A percentile compares a stretch with the other conserved stretches of the same genome.
phyloP scores from a whole-genome alignment of 352 stramenopile species.

The Blastocystis sp. region DNA sequence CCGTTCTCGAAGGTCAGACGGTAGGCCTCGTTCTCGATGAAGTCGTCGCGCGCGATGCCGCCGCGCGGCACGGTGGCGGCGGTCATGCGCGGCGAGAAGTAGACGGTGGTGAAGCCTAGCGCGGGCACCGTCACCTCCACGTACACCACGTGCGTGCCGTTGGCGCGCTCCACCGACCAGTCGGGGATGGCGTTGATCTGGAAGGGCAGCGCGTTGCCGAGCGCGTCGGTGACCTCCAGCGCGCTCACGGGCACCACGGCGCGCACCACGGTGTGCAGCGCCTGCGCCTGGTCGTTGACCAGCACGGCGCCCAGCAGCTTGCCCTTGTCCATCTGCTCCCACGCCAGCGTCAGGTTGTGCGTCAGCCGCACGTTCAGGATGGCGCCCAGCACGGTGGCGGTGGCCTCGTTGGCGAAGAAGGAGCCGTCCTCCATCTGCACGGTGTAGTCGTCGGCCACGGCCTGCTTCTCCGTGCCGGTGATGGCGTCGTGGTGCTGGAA shows the following conservation, averaged over 20 bases:
- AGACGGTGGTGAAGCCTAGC: conserved; percentile 68
- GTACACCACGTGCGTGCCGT: conserved; percentile 66
- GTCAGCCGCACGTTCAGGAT: conserved; percentile 50
- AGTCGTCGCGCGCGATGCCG: conserved; percentile 9
- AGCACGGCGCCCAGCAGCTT: conserved; percentile 73
- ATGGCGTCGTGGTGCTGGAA: conserved; percentile 92
- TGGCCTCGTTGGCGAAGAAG: conserved; percentile 66
- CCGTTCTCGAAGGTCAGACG: conserved; percentile 59
- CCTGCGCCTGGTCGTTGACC: conserved; percentile 71
- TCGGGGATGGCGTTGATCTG: conserved; percentile 71
- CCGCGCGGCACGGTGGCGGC: not conserved
- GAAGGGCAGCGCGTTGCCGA: conserved; percentile 68
- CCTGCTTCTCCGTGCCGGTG: conserved; percentile 89
- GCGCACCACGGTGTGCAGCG: conserved; percentile 73
- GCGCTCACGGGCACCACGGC: conserved; percentile 74
- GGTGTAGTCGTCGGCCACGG: conserved; percentile 89
- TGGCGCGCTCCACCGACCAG: conserved; percentile 51
- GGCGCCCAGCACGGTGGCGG: conserved; percentile 18
- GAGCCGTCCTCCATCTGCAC: conserved; percentile 83
- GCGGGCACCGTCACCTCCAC: conserved; percentile 65
- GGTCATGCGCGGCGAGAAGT: conserved; percentile 7
- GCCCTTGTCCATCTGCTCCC: conserved; percentile 72
- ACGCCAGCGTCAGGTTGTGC: conserved; percentile 57
- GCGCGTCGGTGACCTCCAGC: conserved; percentile 66
- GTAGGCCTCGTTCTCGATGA: conserved; percentile 71